A percentile compares a stretch with the other conserved stretches of the same genome.
These are phyloP conservation scores for Hyphopichia wangnamkhiaoensis DNA, from an alignment of 1,139 yeast species.

Conservation along the genomic window DNA sequence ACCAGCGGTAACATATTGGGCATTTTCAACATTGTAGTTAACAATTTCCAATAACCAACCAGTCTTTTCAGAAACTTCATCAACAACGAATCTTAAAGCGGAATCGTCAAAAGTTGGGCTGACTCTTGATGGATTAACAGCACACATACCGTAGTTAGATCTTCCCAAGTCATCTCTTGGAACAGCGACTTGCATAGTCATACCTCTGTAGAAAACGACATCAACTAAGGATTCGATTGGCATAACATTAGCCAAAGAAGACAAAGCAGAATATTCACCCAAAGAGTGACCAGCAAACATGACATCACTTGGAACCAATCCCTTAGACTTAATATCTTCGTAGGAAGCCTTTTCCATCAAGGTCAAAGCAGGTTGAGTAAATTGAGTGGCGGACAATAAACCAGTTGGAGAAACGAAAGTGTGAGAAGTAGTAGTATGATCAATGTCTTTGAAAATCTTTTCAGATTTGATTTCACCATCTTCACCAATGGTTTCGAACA, in stretches of 20 bases:
- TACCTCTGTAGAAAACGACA: conserved; percentile 99
- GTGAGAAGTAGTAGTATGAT: conserved; percentile 75
- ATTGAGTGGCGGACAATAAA: conserved; percentile 95
- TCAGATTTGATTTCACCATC: conserved; percentile 85
- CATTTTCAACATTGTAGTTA: conserved; percentile 96
- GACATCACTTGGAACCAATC: conserved; percentile 89
- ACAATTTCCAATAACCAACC: conserved; percentile 97
- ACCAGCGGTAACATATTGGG: conserved; percentile 98
- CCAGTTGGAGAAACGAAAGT: conserved; percentile 95
- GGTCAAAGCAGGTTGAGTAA: conserved; percentile 98
- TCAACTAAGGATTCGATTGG: conserved; percentile 97
- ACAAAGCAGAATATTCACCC: conserved; percentile 97
- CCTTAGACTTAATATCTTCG: conserved; percentile 95
- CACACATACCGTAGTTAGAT: conserved; percentile 99
- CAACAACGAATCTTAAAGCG: conserved; percentile 93
- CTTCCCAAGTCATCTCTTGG: conserved; percentile 95
- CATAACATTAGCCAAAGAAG: conserved; percentile 97
- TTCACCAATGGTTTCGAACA: conserved; percentile 90
- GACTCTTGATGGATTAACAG: conserved; percentile 95
- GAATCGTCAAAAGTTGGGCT: conserved; percentile 87
- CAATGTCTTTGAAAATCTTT: conserved; percentile 92
- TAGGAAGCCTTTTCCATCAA: conserved; percentile 99
- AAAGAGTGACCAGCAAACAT: conserved; percentile 99
- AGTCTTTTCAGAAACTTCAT: conserved; percentile 78
- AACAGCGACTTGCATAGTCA: conserved; percentile 99